These are phyloP conservation scores for Yamadazyma dendronema DNA, from an alignment of 1,139 yeast species.

Conservation along the genomic window DNA sequence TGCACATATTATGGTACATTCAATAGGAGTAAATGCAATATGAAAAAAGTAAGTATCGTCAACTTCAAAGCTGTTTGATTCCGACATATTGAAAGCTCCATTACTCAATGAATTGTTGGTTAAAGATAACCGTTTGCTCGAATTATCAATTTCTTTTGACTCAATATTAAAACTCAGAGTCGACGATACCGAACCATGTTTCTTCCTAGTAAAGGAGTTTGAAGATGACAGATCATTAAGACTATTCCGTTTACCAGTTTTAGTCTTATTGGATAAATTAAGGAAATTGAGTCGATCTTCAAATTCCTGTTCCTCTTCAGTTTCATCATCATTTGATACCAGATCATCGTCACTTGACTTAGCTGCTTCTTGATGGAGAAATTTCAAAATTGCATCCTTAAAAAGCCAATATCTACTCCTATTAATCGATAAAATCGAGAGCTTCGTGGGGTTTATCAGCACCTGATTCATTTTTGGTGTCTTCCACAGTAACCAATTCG, in stretches of 20 bases:
- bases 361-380: constrained; percentile 27
- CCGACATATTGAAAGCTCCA: constrained; percentile 3
- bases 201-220: constrained; percentile 6
- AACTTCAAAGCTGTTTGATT: constrained; percentile 9
- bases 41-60: constrained; percentile 40
- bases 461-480: constrained; percentile 33
- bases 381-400: constrained; percentile 42
- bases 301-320: constrained; percentile 18
- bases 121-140: constrained; percentile 18
- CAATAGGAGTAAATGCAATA: constrained; percentile 55
- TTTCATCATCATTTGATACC: constrained; percentile 19
- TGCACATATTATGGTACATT: constrained; percentile 56
- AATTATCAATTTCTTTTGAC: constrained; percentile 23
- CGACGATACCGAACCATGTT: constrained; percentile 15
- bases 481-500: background rate
- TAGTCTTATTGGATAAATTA: background rate
- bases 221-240: constrained; percentile 6
- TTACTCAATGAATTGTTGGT: constrained; percentile 1
- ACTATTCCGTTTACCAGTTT: constrained; percentile 6
- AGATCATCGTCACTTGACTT: constrained; percentile 15
- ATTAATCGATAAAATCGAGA: constrained; percentile 49
- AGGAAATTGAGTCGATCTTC: constrained; percentile 2
- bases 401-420: constrained; percentile 52
- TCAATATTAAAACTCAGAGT: constrained; percentile 16
- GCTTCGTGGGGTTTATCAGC: constrained; percentile 41